A percentile compares a stretch with the other conserved stretches of the same genome.
phyloP scores from a whole-genome alignment of 495 filamentous ascomycete species.

The Penicillium subrubescens region DNA sequence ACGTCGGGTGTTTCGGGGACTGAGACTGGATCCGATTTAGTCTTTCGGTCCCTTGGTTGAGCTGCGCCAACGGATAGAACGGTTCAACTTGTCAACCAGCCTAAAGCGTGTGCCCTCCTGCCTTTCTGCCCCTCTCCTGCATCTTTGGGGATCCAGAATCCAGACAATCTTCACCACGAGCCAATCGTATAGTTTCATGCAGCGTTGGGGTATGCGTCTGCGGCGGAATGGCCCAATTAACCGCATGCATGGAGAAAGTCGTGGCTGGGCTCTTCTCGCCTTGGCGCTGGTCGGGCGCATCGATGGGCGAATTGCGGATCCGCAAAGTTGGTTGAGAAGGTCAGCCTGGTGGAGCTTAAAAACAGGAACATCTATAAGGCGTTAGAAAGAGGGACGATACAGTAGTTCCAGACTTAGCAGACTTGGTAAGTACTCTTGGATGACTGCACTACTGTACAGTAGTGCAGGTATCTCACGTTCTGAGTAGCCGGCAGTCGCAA shows the following conservation, averaged over 20 bases:
- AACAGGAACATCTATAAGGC: neutral
- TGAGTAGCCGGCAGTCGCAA: neutral
- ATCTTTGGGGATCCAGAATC: neutral
- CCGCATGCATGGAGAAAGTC: neutral
- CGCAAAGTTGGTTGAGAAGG: neutral
- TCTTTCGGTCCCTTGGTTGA: neutral
- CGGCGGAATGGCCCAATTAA: neutral
- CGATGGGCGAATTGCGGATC: neutral
- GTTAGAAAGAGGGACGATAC: neutral
- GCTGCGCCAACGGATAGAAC: neutral
- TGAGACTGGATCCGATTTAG: neutral
- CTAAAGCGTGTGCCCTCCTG: neutral
- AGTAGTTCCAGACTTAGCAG: neutral
- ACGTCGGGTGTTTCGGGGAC: constrained; percentile 12
- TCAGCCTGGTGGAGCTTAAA: neutral
- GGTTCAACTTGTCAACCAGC: neutral
- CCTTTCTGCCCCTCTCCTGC: neutral
- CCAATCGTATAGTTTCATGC: neutral
- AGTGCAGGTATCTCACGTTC: neutral
- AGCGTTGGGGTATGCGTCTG: neutral
- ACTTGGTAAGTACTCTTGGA: neutral
- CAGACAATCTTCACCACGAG: constrained; percentile 13
- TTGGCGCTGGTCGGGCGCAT: constrained; percentile 5
- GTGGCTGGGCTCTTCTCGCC: neutral
- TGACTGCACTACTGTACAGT: neutral